Percentiles rank a stretch among this genome's conserved stretches.
phyloP scores from a whole-genome alignment of 2,329 filamentous ascomycete species.

The Arthroderma uncinatum region DNA sequence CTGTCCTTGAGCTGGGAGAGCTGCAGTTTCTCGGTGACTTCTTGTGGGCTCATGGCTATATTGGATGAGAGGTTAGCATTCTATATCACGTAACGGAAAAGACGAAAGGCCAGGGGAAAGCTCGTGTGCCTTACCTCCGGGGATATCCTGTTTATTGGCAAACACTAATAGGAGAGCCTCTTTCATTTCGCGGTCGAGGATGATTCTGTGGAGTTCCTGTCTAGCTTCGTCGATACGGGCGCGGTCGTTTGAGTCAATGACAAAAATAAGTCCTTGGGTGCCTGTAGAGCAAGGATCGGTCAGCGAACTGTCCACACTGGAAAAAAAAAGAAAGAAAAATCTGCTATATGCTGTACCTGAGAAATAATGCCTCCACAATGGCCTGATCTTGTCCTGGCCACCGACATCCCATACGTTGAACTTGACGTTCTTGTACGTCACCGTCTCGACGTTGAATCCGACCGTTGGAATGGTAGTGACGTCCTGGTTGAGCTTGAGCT shows the following conservation, averaged over 20 bases:
- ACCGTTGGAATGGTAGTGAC: slow-evolving; percentile 98
- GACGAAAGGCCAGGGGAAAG: background rate
- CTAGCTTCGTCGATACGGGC: slow-evolving; percentile 85
- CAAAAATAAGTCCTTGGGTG: slow-evolving; percentile 96
- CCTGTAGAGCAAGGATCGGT: slow-evolving; percentile 38
- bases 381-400: slow-evolving; percentile 97
- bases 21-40: slow-evolving; percentile 67
- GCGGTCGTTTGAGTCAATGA: slow-evolving; percentile 90
- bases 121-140: slow-evolving; percentile 50
- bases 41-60: slow-evolving; percentile 64
- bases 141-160: slow-evolving; percentile 97
- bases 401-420: slow-evolving; percentile 99
- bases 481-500: slow-evolving; percentile 95
- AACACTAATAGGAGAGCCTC: slow-evolving; percentile 90
- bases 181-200: slow-evolving; percentile 96
- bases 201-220: slow-evolving; percentile 89
- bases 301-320: background rate
- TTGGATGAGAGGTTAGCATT: background rate
- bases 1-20: slow-evolving; percentile 69
- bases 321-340: slow-evolving; percentile 20
- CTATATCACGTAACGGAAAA: background rate
- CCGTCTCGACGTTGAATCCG: slow-evolving; percentile 97
- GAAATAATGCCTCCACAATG: slow-evolving; percentile 96
- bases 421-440: slow-evolving; percentile 98
- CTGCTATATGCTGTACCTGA: slow-evolving; percentile 45